Percentiles rank a stretch among this genome's conserved stretches.
These are phyloP conservation scores for Oxyria digyna DNA, from an alignment of 148 eudicot genomes.

Conservation along the genomic window DNA sequence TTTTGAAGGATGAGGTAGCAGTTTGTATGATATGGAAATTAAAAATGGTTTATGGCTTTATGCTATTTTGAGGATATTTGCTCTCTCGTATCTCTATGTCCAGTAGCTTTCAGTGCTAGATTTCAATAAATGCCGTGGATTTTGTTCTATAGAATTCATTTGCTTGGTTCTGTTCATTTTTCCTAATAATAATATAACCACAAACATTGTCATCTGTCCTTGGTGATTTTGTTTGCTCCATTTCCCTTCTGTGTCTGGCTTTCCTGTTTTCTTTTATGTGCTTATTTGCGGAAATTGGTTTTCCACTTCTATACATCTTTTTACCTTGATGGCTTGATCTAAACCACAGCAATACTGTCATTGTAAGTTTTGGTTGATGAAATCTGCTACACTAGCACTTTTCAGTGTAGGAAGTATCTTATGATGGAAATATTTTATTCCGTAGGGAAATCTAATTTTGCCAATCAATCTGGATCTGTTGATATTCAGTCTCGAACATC, in stretches of 20 bases:
- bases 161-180: neutral
- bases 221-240: neutral
- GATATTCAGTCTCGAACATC: constrained; percentile 19
- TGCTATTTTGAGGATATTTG: neutral
- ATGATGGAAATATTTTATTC: constrained; percentile 8
- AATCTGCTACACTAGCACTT: neutral
- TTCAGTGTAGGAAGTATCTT: neutral
- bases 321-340: neutral
- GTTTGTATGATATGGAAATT: neutral
- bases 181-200: neutral
- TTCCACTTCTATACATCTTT: neutral
- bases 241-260: neutral
- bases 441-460: constrained; percentile 24
- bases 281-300: neutral
- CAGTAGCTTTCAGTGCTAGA: neutral
- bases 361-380: neutral
- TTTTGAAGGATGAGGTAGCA: neutral
- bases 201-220: neutral
- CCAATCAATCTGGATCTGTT: constrained; percentile 15
- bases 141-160: neutral
- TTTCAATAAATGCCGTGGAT: neutral
- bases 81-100: neutral
- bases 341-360: neutral
- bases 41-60: neutral
- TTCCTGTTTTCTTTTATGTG: neutral